Evolutionary conservation across 83 land plant species (phyloP).

Genomic region (Thuja plicata): DNA sequence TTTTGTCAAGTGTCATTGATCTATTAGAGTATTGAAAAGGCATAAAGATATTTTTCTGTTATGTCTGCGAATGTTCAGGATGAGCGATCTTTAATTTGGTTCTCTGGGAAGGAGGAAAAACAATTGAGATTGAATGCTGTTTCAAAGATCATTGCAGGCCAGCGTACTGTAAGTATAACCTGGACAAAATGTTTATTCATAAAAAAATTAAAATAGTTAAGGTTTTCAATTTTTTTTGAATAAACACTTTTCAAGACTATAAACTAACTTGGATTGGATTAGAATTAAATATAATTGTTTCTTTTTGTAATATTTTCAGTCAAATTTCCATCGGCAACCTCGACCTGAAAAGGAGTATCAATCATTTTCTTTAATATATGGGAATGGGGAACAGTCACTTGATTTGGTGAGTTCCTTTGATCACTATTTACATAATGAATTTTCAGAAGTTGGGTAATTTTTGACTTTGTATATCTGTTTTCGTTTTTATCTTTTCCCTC

Average conservation of each 20-base stretch:
- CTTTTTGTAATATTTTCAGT: slow-evolving; percentile 27
- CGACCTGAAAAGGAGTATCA: slow-evolving; percentile 59
- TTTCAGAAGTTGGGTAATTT: neutral
- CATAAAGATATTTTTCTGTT: neutral
- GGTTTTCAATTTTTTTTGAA: neutral
- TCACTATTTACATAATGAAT: neutral
- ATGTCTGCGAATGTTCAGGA: slow-evolving; percentile 43
- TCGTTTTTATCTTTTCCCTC: neutral
- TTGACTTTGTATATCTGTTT: neutral
- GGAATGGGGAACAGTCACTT: slow-evolving; percentile 59
- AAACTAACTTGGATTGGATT: neutral
- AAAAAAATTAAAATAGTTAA: neutral
- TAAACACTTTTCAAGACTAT: neutral
- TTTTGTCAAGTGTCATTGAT: neutral
- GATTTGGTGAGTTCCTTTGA: slow-evolving; percentile 49
- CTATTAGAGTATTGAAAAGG: neutral
- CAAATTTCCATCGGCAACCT: slow-evolving; percentile 59
- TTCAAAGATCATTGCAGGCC: slow-evolving; percentile 61
- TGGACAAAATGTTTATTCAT: neutral
- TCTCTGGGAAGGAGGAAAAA: slow-evolving; percentile 63
- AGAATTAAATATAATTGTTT: neutral
- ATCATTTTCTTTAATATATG: slow-evolving; percentile 68
- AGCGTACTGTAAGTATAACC: slow-evolving; percentile 53
- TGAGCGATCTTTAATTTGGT: slow-evolving; percentile 65
- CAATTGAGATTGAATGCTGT: slow-evolving; percentile 54